Evolutionary conservation across 108 stramenopile species (phyloP).

Genomic region (Fragilaria crotonensis): DNA sequence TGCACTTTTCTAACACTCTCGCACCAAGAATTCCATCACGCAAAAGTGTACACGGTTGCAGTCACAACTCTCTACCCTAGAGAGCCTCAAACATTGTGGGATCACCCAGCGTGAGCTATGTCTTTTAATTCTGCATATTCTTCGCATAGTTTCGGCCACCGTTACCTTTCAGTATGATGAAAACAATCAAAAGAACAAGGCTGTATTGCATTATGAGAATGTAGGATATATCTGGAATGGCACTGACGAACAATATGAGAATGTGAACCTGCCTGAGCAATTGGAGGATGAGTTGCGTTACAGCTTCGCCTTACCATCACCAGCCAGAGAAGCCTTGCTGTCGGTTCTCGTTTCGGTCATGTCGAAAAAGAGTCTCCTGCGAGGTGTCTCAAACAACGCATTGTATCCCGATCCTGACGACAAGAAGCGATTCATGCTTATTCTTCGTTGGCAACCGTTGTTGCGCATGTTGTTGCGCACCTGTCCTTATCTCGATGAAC

Average conservation of each 20-base stretch:
- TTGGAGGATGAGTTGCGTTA: slow-evolving; percentile 35
- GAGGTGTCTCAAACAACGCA: slow-evolving; percentile 67
- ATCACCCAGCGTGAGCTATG: slow-evolving; percentile 49
- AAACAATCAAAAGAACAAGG: slow-evolving; percentile 14
- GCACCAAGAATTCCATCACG: slow-evolving; percentile 32
- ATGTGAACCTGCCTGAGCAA: slow-evolving; percentile 3
- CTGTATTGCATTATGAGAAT: slow-evolving; percentile 39
- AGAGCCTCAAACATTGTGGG: slow-evolving; percentile 54
- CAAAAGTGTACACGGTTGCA: slow-evolving; percentile 59
- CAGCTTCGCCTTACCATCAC: slow-evolving; percentile 65
- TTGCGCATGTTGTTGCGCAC: slow-evolving; percentile 70
- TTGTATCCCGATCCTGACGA: slow-evolving; percentile 24
- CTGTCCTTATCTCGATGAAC: slow-evolving; percentile 78
- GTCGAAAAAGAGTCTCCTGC: slow-evolving; percentile 62
- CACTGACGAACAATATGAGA: slow-evolving; percentile 11
- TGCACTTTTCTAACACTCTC: too few species aligned
- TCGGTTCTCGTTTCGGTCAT: slow-evolving; percentile 53
- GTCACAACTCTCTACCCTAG: slow-evolving; percentile 50
- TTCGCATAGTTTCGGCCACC: slow-evolving; percentile 56
- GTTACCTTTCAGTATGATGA: slow-evolving; percentile 21
- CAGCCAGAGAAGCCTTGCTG: slow-evolving; percentile 63
- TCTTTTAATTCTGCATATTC: slow-evolving; percentile 58
- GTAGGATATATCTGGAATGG: slow-evolving; percentile 38
- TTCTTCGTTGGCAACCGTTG: slow-evolving; percentile 63
- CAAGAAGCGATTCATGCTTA: slow-evolving; percentile 38